Conservation (phyloP, 331 rosid species). For the Quercus lobata region DNA sequence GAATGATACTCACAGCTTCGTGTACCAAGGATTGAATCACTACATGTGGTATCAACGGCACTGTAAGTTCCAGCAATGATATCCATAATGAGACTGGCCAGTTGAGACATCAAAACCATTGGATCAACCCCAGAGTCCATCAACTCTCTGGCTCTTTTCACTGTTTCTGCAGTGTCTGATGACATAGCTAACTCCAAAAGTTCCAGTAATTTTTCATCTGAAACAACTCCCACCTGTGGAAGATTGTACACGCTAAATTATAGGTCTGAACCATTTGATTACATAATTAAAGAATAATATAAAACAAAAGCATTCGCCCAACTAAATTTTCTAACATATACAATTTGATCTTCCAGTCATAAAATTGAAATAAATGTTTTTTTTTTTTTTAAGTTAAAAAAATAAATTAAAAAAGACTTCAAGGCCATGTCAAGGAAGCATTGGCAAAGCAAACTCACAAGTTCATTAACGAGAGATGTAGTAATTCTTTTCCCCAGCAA, state of each 20-base stretch:
- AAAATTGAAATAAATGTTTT: not conserved
- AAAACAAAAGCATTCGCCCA: not conserved
- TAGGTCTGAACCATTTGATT: constrained; percentile 10
- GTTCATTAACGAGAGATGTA: constrained; percentile 89
- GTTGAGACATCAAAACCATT: constrained; percentile 93
- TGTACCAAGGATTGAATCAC: constrained; percentile 55
- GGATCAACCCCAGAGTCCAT: constrained; percentile 99
- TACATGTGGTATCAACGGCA: constrained; percentile 49
- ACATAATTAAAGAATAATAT: not conserved
- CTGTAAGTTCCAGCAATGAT: constrained; percentile 93
- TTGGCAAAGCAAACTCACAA: constrained; percentile 57
- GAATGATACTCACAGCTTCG: constrained; percentile 66
- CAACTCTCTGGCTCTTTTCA: constrained; percentile 91
- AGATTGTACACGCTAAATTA: constrained; percentile 23
- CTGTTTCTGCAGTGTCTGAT: constrained; percentile 93
- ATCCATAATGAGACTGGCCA: constrained; percentile 96
- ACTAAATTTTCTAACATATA: not conserved
- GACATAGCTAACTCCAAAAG: constrained; percentile 99
- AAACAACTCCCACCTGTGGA: constrained; percentile 92
- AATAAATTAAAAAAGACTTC: not conserved
- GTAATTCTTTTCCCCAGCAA: constrained; percentile 90
- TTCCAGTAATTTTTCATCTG: constrained; percentile 90
- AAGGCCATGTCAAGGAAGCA: constrained; percentile 15
- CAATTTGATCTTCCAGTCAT: not conserved
- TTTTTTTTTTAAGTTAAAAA: too few relatives aligned